These are phyloP conservation scores for Nicotiana attenuata DNA, from an alignment of 257 asterid species.

Conservation along the genomic window DNA sequence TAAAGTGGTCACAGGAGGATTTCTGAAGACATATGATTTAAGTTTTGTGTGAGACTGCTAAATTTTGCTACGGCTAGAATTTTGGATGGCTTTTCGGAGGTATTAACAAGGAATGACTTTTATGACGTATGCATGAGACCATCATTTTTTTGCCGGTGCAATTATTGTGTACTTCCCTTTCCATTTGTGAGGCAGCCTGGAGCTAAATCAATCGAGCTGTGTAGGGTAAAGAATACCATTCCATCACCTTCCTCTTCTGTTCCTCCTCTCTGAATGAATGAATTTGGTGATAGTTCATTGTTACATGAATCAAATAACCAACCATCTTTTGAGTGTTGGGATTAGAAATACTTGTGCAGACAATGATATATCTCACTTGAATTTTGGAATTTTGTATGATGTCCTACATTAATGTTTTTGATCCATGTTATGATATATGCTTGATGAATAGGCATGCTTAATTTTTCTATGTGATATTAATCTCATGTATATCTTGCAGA, in stretches of 20 bases:
- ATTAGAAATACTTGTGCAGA: not conserved
- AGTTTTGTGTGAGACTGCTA: not conserved
- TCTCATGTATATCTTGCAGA: slow-evolving; percentile 39
- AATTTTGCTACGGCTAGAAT: not conserved
- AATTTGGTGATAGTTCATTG: not conserved
- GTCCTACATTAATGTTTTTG: not conserved
- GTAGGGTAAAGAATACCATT: not conserved
- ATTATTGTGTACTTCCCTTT: not conserved
- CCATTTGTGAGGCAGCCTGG: not conserved
- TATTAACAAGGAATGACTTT: not conserved
- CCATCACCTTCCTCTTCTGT: not conserved
- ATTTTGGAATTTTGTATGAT: not conserved
- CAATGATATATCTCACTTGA: not conserved
- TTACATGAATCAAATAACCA: not conserved
- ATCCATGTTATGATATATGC: not conserved
- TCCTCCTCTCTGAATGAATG: not conserved
- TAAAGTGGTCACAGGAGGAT: not conserved
- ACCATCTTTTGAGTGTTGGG: not conserved
- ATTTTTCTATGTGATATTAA: not conserved
- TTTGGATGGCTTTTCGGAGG: not conserved
- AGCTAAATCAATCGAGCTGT: not conserved
- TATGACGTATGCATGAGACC: not conserved
- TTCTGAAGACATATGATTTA: not conserved
- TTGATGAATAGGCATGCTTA: not conserved
- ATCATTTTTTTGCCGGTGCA: not conserved